These are phyloP conservation scores for Evernia prunastri DNA, from an alignment of 495 filamentous ascomycete genomes.

Conservation along the genomic window DNA sequence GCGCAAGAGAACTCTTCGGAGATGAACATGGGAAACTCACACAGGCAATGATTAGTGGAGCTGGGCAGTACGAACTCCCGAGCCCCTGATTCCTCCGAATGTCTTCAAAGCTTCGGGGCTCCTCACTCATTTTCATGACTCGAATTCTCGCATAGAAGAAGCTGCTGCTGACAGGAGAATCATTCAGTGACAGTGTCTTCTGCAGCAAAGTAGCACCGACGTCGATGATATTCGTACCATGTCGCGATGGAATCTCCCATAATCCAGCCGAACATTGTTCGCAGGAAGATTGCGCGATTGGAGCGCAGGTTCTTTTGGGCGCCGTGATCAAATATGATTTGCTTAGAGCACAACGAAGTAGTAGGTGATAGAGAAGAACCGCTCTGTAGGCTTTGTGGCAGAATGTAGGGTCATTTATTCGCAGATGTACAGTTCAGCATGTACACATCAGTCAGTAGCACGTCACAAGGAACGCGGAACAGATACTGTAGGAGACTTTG, in stretches of 20 bases:
- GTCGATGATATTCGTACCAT: conserved; percentile 64
- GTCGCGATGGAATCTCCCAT: conserved; percentile 58
- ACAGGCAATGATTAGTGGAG: conserved; percentile 48
- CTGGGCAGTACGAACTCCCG: conserved; percentile 40
- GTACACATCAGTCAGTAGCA: neutral
- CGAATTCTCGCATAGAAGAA: neutral
- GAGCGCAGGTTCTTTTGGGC: conserved; percentile 56
- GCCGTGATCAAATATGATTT: conserved; percentile 56
- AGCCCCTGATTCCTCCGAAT: neutral
- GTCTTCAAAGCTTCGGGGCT: neutral
- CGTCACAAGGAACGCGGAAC: neutral
- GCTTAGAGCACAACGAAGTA: conserved; percentile 17
- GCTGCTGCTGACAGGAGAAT: neutral
- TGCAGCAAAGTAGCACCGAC: conserved; percentile 40
- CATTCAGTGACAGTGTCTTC: conserved; percentile 44
- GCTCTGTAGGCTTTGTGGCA: conserved; percentile 12
- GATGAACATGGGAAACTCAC: conserved; percentile 39
- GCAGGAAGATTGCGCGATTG: conserved; percentile 55
- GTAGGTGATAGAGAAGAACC: conserved; percentile 29
- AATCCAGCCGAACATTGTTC: conserved; percentile 57
- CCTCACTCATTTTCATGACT: neutral
- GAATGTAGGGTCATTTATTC: neutral
- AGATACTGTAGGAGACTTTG: neutral
- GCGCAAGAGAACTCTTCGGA: conserved; percentile 48
- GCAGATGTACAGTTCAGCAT: neutral